These are phyloP conservation scores for Xylariales sp. DNA, from an alignment of 2,329 filamentous ascomycete genomes.

Conservation along the genomic window DNA sequence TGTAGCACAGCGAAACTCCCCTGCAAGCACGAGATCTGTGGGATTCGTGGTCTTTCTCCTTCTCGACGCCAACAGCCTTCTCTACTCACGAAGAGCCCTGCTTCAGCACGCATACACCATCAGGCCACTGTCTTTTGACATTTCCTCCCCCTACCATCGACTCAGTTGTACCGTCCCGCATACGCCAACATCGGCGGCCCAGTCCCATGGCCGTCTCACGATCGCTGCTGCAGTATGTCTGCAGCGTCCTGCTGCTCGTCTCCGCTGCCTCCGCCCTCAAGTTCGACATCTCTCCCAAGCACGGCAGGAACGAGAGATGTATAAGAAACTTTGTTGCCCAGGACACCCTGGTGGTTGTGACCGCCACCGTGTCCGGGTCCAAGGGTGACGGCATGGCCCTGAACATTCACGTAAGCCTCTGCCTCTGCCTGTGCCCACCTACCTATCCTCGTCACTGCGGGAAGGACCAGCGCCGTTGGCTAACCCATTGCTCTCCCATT, in stretches of 20 bases:
- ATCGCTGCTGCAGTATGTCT: slow-evolving; percentile 54
- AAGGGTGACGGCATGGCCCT: slow-evolving; percentile 89
- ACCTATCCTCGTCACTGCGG: neutral
- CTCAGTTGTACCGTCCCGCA: too few relatives aligned
- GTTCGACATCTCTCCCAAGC: slow-evolving; percentile 81
- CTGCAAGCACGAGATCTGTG: too few relatives aligned
- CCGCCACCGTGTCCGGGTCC: slow-evolving; percentile 77
- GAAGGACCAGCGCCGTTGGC: neutral
- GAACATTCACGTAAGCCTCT: slow-evolving; percentile 79
- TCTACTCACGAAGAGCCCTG: too few relatives aligned
- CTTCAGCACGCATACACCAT: too few relatives aligned
- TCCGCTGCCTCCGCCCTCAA: slow-evolving; percentile 68
- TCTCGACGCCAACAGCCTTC: too few relatives aligned
- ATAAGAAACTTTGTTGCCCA: slow-evolving; percentile 92
- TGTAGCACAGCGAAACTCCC: too few relatives aligned
- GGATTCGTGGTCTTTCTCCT: too few relatives aligned
- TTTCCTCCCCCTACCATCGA: too few relatives aligned
- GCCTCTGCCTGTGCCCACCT: neutral
- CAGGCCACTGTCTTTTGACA: too few relatives aligned
- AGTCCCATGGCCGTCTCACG: slow-evolving; percentile 43
- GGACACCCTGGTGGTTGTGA: slow-evolving; percentile 94
- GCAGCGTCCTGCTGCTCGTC: slow-evolving; percentile 52
- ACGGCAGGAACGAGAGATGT: slow-evolving; percentile 74
- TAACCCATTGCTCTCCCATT: neutral
- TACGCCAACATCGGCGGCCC: too few relatives aligned